Evolutionary conservation across 768 basidiomycete species (phyloP), one percentile per base, ranked within the genome.

Genomic region (Hygrocybe punicea): DNA sequence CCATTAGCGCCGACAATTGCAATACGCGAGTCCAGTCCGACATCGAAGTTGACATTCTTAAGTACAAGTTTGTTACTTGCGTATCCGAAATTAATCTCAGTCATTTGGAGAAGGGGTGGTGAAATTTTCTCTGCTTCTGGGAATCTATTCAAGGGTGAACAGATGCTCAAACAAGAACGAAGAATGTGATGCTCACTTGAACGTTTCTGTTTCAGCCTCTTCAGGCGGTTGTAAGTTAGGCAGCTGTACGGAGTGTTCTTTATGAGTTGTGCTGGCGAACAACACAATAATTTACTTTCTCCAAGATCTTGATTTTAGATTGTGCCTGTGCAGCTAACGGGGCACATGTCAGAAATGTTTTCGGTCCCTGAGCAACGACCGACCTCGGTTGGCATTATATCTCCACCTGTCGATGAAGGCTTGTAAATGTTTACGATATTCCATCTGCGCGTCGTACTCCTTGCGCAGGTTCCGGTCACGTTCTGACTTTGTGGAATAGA

Each of bases 371-470:
- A 57, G 37, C 40, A 42, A 44, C 16, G 23, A 58, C 71, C 58
- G 71, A 82, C 88, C 89, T 64, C 95, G 82, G 69, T 96, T 96
- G 56, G 94, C 94, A 63, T 98, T 98, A 73, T 98, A 98, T 64
- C 96, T 81, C 97, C 97, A 99, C 53, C 93, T 81, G 65, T 98
- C 97, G 63, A 99, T 98, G 76, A 97, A 99, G 0, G 96, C 94
- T 69, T 98, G 96, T 29, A 98, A 74, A 76, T 97, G 93, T 65
- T 90, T 89, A 55, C 97, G 83, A 69, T 98, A 98, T 9, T 90
- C 88, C 83, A 97, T 86, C 72, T 99, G 97, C 0, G 93, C 79
- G 34, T 98, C 96, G 71, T 98, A 99, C 71, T 98, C 96, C 73
- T 93, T 94, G 40, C 84, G 84, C 71, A 95, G 75, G 66, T 94